A percentile compares a stretch with the other conserved stretches of the same genome.
These are phyloP conservation scores for Fusarium sp. DNA, from an alignment of 2,329 filamentous ascomycete genomes.

Conservation along the genomic window DNA sequence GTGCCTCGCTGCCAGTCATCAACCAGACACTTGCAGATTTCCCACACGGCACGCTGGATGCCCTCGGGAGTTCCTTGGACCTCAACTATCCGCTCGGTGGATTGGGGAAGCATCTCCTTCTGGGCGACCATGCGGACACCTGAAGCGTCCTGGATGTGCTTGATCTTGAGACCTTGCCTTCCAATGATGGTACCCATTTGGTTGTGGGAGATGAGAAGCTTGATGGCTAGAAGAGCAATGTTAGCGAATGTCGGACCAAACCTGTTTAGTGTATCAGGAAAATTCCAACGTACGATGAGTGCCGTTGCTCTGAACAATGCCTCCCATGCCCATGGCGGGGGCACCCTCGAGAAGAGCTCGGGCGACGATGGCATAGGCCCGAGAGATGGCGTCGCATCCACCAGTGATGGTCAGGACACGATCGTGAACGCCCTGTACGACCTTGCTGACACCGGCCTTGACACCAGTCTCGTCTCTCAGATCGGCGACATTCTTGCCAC, in stretches of 20 bases:
- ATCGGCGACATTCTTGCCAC: slow-evolving; percentile 97
- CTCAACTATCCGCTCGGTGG: slow-evolving; percentile 97
- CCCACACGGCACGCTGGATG: slow-evolving; percentile 96
- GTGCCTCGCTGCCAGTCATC: slow-evolving; percentile 98
- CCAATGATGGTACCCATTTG: slow-evolving; percentile 99
- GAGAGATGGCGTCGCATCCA: slow-evolving; percentile 86
- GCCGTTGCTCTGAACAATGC: slow-evolving; percentile 85
- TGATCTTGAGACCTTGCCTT: slow-evolving; percentile 96
- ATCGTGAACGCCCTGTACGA: slow-evolving; percentile 96
- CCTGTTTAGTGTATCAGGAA: not conserved
- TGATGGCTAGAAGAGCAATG: slow-evolving; percentile 75
- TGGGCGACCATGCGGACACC: slow-evolving; percentile 99
- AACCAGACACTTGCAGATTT: slow-evolving; percentile 98
- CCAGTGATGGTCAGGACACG: slow-evolving; percentile 96
- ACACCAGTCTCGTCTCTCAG: slow-evolving; percentile 97
- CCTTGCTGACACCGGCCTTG: slow-evolving; percentile 98
- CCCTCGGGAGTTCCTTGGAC: slow-evolving; percentile 95
- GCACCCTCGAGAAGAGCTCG: slow-evolving; percentile 92
- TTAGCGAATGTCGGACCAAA: slow-evolving; percentile 19
- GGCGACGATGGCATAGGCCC: slow-evolving; percentile 93
- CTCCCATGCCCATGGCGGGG: slow-evolving; percentile 95
- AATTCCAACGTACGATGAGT: slow-evolving; percentile 80
- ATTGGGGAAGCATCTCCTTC: slow-evolving; percentile 99
- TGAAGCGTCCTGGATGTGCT: slow-evolving; percentile 97
- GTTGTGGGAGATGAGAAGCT: slow-evolving; percentile 98